Base-by-base conservation (phyloP, 2,329 filamentous ascomycete species). In the Paracoccidioides brasiliensis region DNA sequence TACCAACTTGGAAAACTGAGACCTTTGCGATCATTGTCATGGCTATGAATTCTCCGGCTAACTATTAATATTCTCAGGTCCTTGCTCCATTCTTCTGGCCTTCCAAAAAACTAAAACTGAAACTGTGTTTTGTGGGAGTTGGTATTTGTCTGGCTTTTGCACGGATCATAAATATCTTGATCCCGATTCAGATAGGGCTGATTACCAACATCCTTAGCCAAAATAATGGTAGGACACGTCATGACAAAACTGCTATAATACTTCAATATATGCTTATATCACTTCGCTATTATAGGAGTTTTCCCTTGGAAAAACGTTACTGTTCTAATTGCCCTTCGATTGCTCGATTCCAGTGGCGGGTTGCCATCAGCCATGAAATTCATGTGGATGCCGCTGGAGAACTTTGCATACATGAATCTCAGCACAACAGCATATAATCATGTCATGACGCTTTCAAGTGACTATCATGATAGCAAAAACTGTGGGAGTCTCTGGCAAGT, bases 61-160 rank as follows among this genome's bases (percentile, higher is more conserved):
- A 61, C 51, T 55, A 15, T 15, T 35, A 30, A 9, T 38, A 12
- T 22, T 1, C 22, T 22, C 56, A 84, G 80, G 72, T 91, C 40
- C 85, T 95, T 66, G 74, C 90, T 33, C 88, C 87, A 0, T 87
- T 89, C 64, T 75, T 95, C 22, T 90, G 86, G 81, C 89, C 90
- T 0, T 78, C 81, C 53, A 78, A 83, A 44, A 80, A 85, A 63
- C 78, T 75, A 54, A 68, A 72, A 12, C 77, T 93, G 15, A 87
- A 93, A 66, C 67, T 86, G 15, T 83, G 83, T 54, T 80, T 86
- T 22, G 72, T 79, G 9, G 74, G 86, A 3, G 83, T 93, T 46
- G 78, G 79, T 0, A 45, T 86, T 1, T 86, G 86, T 61, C 74
- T 93, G 28, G 67, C 90, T n/a, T 73, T 77, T 53, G 80, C 83